Evolutionary conservation across 2,329 filamentous ascomycete genomes (phyloP), one percentile per base, ranked within the genome.

Genomic region (Diplodia seriata): DNA sequence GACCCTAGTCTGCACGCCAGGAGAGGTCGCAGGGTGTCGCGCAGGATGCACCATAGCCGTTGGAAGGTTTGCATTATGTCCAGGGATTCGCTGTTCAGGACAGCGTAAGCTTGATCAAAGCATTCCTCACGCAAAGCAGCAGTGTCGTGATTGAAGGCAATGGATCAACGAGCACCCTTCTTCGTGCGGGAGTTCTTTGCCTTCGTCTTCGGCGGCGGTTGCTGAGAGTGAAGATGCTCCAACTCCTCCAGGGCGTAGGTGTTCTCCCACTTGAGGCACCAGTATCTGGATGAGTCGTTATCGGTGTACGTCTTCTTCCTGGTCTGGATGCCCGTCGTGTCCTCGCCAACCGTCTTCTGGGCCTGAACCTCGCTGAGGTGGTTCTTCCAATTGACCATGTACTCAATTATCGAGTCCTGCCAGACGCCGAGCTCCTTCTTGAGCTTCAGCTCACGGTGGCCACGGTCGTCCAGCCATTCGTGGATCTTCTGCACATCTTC

Each of bases 401-500:
- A 89, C 70, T 86, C 85, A 29, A 85, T 82, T 70, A 97, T 97
- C 73, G 88, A 87, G 50, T 94, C 89, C 62, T 89, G 89, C 81
- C 90, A 97, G 23, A 85, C 81, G 62, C 90, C 82, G 4, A 99
- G 85, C 77, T 98, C 94, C 79, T 97, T 98, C 69, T 91, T 88
- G 61, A 99, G 84, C 76, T 93, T 94, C 70, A 91, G 82, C 80
- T 99, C 95, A 71, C 97, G 93, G 71, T 90, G 85, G 1, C 95
- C 95, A 18, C 92, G 90, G 14, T 90, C 86, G 75, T 99, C 94
- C 4, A 99, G 85, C 94, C 95, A 99, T 64, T 86, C 86, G 70
- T 98, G 88, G 20, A 99, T 85, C 64, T 86, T 86, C 70, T 95
- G 91, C 5, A 99, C 81, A 47, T 91, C 86, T 59, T 90, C 88